Conservation (phyloP, 805 yeast species). For the Sugiyamaella chiloensis region DNA sequence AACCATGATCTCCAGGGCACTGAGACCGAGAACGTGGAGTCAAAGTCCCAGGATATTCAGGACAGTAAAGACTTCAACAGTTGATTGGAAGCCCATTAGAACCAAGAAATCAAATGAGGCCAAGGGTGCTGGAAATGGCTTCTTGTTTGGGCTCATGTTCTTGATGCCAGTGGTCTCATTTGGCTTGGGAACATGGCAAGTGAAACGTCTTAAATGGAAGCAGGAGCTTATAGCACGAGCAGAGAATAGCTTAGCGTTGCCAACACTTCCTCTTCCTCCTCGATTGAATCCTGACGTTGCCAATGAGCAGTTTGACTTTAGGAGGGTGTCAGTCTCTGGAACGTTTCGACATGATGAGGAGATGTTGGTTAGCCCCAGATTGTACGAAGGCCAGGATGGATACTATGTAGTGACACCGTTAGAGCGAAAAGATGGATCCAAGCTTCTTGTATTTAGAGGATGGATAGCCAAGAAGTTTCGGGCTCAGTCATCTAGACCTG, state of each 20-base stretch:
- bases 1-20: too few relatives aligned
- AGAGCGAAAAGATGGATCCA: conserved; percentile 71
- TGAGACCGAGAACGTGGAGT: too few relatives aligned
- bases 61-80: conserved; percentile 28
- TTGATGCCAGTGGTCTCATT: conserved; percentile 88
- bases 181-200: conserved; percentile 91
- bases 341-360: conserved; percentile 80
- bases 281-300: conserved; percentile 56
- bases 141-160: conserved; percentile 41
- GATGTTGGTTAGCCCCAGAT: conserved; percentile 87
- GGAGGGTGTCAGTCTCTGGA: conserved; percentile 76
- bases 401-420: conserved; percentile 81
- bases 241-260: conserved; percentile 74
- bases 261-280: conserved; percentile 68
- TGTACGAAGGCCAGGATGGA: conserved; percentile 69
- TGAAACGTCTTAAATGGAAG: conserved; percentile 82
- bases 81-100: conserved; percentile 82
- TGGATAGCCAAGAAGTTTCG: conserved; percentile 70
- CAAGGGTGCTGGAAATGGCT: conserved; percentile 10
- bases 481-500: conserved; percentile 57
- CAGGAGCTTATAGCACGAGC: conserved; percentile 73
- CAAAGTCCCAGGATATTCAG: conserved; percentile 5
- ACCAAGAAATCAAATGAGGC: conserved; percentile 33
- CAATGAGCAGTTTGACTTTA: conserved; percentile 63
- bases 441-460: conserved; percentile 82